phyloP scores from a whole-genome alignment of 768 basidiomycete species.

The Suillus plorans region DNA sequence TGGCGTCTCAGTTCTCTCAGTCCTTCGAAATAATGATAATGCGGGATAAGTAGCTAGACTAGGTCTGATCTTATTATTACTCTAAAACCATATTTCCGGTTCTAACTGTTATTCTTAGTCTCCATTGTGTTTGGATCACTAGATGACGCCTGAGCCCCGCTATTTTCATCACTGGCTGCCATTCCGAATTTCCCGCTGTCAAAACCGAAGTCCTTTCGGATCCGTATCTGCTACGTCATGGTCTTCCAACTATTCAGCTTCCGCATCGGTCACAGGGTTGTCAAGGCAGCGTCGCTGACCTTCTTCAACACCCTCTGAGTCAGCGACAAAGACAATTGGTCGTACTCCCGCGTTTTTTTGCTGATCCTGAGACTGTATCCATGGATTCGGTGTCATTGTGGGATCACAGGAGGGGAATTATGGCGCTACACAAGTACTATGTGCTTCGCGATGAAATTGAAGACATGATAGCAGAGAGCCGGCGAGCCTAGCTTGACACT shows the following conservation, averaged over 20 bases:
- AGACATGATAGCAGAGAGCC: conserved; percentile 64
- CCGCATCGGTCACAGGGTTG: conserved; percentile 40
- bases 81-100: neutral
- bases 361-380: conserved; percentile 52
- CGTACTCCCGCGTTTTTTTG: conserved; percentile 48
- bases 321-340: conserved; percentile 24
- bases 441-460: conserved; percentile 69
- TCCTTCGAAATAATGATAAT: conserved; percentile 59
- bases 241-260: conserved; percentile 45
- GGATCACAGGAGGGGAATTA: conserved; percentile 70
- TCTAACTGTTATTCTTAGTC: conserved; percentile 35
- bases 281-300: conserved; percentile 31
- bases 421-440: conserved; percentile 64
- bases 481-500: conserved; percentile 65
- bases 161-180: conserved; percentile 81
- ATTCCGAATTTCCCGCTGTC: conserved; percentile 55
- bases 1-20: conserved; percentile 53
- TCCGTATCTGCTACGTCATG: conserved; percentile 55
- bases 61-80: conserved; percentile 41
- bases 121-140: conserved; percentile 89
- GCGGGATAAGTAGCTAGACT: conserved; percentile 66
- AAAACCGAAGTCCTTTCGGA: conserved; percentile 77
- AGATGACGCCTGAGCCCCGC: conserved; percentile 72
- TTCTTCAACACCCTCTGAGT: conserved; percentile 23
- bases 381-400: conserved; percentile 47